phyloP scores from a whole-genome alignment of 495 filamentous ascomycete species.

The Pyrenula aspistea region DNA sequence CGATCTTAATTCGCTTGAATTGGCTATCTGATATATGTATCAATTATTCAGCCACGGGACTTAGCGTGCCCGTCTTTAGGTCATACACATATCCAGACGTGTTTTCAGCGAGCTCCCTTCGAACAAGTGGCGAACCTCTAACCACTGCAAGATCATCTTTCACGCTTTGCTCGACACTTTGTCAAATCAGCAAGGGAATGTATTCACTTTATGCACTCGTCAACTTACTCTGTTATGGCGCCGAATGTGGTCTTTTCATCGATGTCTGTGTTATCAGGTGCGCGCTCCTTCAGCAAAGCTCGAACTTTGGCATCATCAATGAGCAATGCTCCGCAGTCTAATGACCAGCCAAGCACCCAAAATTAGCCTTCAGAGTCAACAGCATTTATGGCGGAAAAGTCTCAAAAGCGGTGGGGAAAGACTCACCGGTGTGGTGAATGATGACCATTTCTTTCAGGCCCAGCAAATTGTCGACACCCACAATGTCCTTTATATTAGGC shows the following conservation, averaged over 20 bases:
- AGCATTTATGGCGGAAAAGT: background rate
- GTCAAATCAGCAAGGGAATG: background rate
- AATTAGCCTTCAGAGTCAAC: background rate
- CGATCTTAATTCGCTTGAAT: background rate
- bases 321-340: conserved; percentile 7
- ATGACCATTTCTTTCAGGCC: conserved; percentile 4
- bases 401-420: background rate
- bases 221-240: conserved; percentile 3
- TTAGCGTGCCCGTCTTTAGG: conserved; percentile 18
- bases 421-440: conserved; percentile 10
- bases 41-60: background rate
- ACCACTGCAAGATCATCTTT: conserved; percentile 14
- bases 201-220: background rate
- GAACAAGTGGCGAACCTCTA: conserved; percentile 9
- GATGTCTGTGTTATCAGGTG: background rate
- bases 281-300: background rate
- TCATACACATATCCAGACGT: conserved; percentile 17
- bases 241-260: conserved; percentile 6
- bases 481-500: conserved; percentile 3
- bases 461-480: conserved; percentile 6
- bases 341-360: background rate
- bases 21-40: background rate
- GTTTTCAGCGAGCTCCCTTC: conserved; percentile 10
- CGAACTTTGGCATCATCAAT: conserved; percentile 5
- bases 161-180: conserved; percentile 14